Evolutionary conservation across 257 asterid species (phyloP).

Genomic region (Striga asiatica): DNA sequence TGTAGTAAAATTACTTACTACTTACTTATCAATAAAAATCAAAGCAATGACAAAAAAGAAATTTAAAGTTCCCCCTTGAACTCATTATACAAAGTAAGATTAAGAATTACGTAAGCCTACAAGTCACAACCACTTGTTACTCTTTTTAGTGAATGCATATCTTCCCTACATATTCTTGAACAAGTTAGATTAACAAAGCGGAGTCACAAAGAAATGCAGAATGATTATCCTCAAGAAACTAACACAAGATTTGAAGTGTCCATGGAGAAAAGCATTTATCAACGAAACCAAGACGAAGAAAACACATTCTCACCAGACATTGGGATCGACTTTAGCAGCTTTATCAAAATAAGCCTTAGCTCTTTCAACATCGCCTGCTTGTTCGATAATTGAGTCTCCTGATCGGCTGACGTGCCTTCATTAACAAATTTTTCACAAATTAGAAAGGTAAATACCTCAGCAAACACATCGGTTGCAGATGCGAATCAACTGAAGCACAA

Average conservation of each 20-base stretch:
- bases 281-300: not conserved
- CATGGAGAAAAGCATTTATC: slow-evolving; percentile 3
- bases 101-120: not conserved
- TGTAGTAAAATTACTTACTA: too few species aligned
- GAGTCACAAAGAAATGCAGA: too few species aligned
- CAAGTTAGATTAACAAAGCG: not conserved
- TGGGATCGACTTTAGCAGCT: slow-evolving; percentile 68
- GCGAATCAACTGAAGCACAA: too few species aligned
- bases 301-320: slow-evolving; percentile 45
- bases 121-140: too few species aligned
- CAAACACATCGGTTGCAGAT: too few species aligned
- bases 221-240: not conserved
- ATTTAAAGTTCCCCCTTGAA: too few species aligned
- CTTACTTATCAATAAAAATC: too few species aligned
- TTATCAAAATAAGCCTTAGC: slow-evolving; percentile 68
- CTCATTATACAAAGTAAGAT: not conserved
- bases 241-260: not conserved
- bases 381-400: too few species aligned
- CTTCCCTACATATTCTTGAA: not conserved
- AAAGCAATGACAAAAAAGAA: too few species aligned
- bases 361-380: slow-evolving; percentile 60
- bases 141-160: not conserved
- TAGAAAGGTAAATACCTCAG: too few species aligned
- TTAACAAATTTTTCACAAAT: too few species aligned
- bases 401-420: too few species aligned